Evolutionary conservation across 2,329 filamentous ascomycete species (phyloP).

Genomic region (Pyrenophora teres): DNA sequence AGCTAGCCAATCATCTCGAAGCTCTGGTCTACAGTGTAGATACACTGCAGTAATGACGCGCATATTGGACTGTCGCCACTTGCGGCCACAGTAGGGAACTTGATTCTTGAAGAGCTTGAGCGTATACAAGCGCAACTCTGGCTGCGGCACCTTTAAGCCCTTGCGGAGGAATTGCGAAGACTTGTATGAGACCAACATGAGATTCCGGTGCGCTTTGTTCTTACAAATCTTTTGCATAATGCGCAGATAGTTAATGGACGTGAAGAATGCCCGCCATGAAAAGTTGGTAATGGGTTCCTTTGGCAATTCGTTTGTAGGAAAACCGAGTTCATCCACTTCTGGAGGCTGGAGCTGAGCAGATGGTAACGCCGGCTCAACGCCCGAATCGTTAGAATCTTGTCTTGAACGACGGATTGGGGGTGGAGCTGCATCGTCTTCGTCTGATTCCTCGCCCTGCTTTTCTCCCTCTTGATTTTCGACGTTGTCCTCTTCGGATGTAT

Average conservation of each 20-base stretch:
- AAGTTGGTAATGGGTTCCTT: constrained; percentile 82
- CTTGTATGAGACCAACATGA: constrained; percentile 94
- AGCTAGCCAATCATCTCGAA: constrained; percentile 92
- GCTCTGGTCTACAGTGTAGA: constrained; percentile 86
- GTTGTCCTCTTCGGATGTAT: constrained; percentile 48
- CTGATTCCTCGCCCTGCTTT: constrained; percentile 35
- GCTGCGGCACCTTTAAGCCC: constrained; percentile 86
- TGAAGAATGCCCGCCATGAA: constrained; percentile 93
- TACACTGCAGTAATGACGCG: constrained; percentile 97
- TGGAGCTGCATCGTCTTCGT: constrained; percentile 72
- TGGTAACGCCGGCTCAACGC: constrained; percentile 30
- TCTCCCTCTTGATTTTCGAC: constrained; percentile 21
- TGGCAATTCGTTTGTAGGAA: constrained; percentile 72
- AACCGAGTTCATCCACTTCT: constrained; percentile 85
- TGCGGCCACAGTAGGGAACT: constrained; percentile 95
- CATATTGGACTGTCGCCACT: constrained; percentile 99
- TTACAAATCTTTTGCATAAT: constrained; percentile 98
- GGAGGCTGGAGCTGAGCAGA: constrained; percentile 44
- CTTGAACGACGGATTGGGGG: constrained; percentile 73
- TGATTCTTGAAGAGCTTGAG: constrained; percentile 98
- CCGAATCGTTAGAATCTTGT: constrained; percentile 37
- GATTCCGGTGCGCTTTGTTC: constrained; percentile 89
- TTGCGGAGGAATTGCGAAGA: constrained; percentile 90
- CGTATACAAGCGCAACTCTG: constrained; percentile 85
- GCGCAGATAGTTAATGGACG: constrained; percentile 90